These are phyloP conservation scores for Botrytis fragariae DNA, from an alignment of 2,329 filamentous ascomycete species.

Conservation along the genomic window DNA sequence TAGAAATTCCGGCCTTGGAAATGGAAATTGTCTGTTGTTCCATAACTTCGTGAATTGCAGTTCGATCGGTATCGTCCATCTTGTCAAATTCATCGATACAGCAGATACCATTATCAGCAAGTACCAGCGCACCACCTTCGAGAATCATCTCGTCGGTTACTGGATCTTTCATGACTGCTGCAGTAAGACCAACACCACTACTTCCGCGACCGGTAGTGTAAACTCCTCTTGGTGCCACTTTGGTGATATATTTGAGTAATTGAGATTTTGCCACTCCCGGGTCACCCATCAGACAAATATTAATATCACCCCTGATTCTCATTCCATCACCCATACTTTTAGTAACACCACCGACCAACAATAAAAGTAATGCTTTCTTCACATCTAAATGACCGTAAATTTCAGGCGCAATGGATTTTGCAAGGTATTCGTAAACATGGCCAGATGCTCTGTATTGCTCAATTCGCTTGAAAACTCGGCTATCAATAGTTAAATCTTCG, in stretches of 20 bases:
- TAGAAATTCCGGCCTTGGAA: slow-evolving; percentile 91
- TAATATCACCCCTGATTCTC: slow-evolving; percentile 98
- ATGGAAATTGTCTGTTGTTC: slow-evolving; percentile 84
- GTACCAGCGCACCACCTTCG: slow-evolving; percentile 74
- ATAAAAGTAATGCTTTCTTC: slow-evolving; percentile 93
- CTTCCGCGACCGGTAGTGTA: slow-evolving; percentile 81
- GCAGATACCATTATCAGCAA: slow-evolving; percentile 79
- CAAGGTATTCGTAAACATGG: slow-evolving; percentile 92
- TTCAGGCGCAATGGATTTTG: slow-evolving; percentile 94
- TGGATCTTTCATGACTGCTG: slow-evolving; percentile 76
- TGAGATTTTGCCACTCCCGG: slow-evolving; percentile 99
- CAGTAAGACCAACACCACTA: slow-evolving; percentile 77
- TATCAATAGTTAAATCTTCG: slow-evolving; percentile 83
- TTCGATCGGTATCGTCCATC: slow-evolving; percentile 76
- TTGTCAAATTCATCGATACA: slow-evolving; percentile 87
- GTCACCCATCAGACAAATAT: slow-evolving; percentile 98
- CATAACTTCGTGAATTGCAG: slow-evolving; percentile 85
- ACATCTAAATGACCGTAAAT: slow-evolving; percentile 96
- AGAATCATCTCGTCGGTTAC: slow-evolving; percentile 78
- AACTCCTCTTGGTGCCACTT: slow-evolving; percentile 86
- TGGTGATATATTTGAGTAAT: slow-evolving; percentile 95
- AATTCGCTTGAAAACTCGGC: slow-evolving; percentile 76
- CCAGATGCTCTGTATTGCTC: slow-evolving; percentile 81
- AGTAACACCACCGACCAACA: slow-evolving; percentile 91
- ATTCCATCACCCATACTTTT: slow-evolving; percentile 98